Conservation (phyloP, 257 asterid species). For the Solanum medicagineum region DNA sequence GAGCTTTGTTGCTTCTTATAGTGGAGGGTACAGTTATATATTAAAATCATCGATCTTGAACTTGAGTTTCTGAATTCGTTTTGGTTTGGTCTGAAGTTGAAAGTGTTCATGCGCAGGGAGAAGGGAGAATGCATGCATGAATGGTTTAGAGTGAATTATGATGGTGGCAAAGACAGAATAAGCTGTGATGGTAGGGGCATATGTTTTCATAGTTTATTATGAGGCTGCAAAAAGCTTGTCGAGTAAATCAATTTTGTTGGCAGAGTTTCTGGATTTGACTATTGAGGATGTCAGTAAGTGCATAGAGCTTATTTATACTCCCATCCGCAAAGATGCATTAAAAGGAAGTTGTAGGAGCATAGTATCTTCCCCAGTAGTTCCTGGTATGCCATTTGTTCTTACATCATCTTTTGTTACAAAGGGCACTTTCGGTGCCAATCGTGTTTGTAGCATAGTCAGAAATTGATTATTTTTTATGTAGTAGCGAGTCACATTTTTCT, state of each 20-base stretch:
- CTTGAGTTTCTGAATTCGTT: conserved; percentile 1
- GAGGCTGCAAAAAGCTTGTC: background rate
- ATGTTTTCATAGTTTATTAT: background rate
- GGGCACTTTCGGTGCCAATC: background rate
- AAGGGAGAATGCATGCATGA: conserved; percentile 72
- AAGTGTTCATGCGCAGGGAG: conserved; percentile 39
- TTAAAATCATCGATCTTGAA: conserved; percentile 3
- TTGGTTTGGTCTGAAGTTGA: background rate
- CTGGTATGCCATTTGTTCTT: conserved; percentile 41
- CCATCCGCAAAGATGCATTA: conserved; percentile 78
- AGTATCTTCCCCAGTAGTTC: conserved; percentile 54
- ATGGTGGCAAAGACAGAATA: conserved; percentile 56
- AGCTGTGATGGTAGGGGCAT: conserved; percentile 39
- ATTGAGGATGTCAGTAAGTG: conserved; percentile 56
- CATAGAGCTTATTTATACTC: conserved; percentile 70
- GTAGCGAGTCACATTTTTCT: background rate
- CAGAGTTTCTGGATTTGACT: conserved; percentile 72
- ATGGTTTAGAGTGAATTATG: conserved; percentile 64
- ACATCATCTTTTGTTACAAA: background rate
- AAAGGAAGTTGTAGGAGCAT: conserved; percentile 49
- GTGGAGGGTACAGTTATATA: conserved; percentile 61
- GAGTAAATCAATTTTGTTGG: conserved; percentile 3
- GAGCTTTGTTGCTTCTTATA: conserved; percentile 54
- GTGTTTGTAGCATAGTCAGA: background rate
- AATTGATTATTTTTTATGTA: background rate